Conservation (phyloP, 2,329 filamentous ascomycete genomes). For the Didymella lethalis region DNA sequence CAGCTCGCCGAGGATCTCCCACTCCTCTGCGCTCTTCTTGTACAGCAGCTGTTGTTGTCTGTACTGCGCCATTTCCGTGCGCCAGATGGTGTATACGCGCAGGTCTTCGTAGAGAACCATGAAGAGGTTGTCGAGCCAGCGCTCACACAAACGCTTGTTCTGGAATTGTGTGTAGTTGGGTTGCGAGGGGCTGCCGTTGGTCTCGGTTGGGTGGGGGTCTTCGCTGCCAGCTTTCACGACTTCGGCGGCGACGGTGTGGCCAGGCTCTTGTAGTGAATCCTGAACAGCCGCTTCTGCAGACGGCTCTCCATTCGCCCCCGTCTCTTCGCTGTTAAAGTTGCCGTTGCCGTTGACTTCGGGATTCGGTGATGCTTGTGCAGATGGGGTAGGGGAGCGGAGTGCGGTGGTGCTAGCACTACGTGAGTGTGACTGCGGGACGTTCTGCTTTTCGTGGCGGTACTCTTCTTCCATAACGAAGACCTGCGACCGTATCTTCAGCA, state of each 20-base stretch:
- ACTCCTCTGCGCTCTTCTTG: constrained; percentile 95
- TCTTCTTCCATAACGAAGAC: constrained; percentile 99
- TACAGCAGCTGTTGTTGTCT: constrained; percentile 93
- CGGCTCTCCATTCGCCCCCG: constrained; percentile 39
- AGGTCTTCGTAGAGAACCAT: constrained; percentile 99
- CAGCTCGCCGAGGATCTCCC: constrained; percentile 94
- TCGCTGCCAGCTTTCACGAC: constrained; percentile 79
- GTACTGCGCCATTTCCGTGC: constrained; percentile 96
- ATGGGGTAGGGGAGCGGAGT: constrained; percentile 68
- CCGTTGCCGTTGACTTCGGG: constrained; percentile 49
- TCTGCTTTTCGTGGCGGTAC: constrained; percentile 82
- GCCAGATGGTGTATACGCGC: constrained; percentile 98
- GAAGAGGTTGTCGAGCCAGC: constrained; percentile 98
- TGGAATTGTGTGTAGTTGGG: constrained; percentile 88
- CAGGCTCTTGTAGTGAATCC: constrained; percentile 75
- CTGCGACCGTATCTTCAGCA: constrained; percentile 91
- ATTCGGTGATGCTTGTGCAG: constrained; percentile 43
- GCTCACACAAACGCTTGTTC: constrained; percentile 95
- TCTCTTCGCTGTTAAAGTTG: constrained; percentile 33
- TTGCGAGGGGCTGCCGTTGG: constrained; percentile 64
- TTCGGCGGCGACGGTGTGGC: constrained; percentile 78
- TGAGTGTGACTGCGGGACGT: constrained; percentile 50
- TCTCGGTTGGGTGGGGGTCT: constrained; percentile 51
- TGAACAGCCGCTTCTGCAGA: constrained; percentile 38
- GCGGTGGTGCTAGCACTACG: constrained; percentile 82